These are phyloP conservation scores for Solanum ahanhuiri DNA, from an alignment of 257 asterid genomes.

Conservation along the genomic window DNA sequence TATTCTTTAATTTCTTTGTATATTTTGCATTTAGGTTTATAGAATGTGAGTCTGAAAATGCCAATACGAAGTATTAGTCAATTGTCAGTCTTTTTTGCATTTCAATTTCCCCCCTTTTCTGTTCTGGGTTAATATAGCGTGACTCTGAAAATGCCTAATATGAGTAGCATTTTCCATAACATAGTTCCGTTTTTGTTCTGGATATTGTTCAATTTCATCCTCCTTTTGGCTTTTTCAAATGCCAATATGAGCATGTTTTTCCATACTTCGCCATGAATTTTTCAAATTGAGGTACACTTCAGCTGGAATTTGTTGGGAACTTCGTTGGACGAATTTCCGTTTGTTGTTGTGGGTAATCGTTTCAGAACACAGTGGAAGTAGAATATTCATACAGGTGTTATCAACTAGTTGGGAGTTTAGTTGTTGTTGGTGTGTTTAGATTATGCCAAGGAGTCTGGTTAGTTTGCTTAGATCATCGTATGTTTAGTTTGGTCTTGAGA, in stretches of 20 bases:
- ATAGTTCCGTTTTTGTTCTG: not conserved
- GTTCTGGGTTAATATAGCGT: not conserved
- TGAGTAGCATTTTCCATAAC: not conserved
- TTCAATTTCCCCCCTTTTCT: not conserved
- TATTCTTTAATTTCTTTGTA: conserved; percentile 5
- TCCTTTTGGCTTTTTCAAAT: not conserved
- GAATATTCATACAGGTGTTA: not conserved
- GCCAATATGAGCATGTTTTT: not conserved
- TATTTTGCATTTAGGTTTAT: not conserved
- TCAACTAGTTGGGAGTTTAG: not conserved
- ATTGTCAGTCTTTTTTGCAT: not conserved
- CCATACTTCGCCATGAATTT: not conserved
- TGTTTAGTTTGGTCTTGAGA: not conserved
- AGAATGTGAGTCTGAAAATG: not conserved
- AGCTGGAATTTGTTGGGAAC: not conserved
- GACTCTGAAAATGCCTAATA: not conserved
- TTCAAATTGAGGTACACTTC: not conserved
- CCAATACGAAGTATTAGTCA: not conserved
- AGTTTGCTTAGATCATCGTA: not conserved
- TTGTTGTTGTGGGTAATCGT: not conserved
- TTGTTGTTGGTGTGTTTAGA: not conserved
- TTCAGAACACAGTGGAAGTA: not conserved
- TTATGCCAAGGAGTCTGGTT: not conserved
- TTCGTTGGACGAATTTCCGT: not conserved
- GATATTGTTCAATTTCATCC: not conserved